Base-by-base conservation (phyloP, 2,329 filamentous ascomycete species). In the Thermoascus crustaceus region DNA sequence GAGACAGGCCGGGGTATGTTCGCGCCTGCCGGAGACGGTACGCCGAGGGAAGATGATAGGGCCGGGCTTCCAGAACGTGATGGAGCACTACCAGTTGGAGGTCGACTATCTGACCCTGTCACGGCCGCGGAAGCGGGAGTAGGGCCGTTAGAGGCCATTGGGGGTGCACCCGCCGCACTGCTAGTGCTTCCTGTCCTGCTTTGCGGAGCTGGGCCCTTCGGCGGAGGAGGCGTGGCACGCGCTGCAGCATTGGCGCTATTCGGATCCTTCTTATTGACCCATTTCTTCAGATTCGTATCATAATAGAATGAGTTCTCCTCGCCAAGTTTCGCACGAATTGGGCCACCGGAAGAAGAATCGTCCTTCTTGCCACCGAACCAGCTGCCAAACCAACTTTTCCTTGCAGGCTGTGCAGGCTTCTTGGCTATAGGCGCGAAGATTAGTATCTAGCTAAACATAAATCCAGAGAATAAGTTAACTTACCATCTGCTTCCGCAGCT, bases 251-350 rank as follows among this genome's bases (percentile, higher is more conserved):
- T 75, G 36, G 82, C 80, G 5, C 76, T 73, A 9, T 67, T 67
- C 8, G 80, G 80, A 7, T 78, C 77, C 57, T 94, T 95, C 69
- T 95, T 95, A 68, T 98, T 96, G 57, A 98, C 73, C 93, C 93
- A 98, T 57, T 91, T 87, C 68, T 94, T 93, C 34, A 94, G 74
- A n/a, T 95, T 85, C 2, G 87, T 83, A 54, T 98, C 91, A 53
- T 91, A 98, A 47, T 89, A 82, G 61, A 98, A 95, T 30, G 80
- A 86, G 59, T 78, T 94, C 54, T 91, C 78, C 60, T 98, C 93
- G 42, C 89, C 93, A 6, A 98, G 75, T 54, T 98, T 98, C 43
- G 93, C 91, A 49, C 77, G 79, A 58, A 95, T 85, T n/a, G 88
- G 77, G 18, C 60, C 63, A 16, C 52, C 48, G 32, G 51, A 49